These are phyloP conservation scores for Lentinula lateritia DNA, from an alignment of 768 basidiomycete genomes.

Conservation along the genomic window DNA sequence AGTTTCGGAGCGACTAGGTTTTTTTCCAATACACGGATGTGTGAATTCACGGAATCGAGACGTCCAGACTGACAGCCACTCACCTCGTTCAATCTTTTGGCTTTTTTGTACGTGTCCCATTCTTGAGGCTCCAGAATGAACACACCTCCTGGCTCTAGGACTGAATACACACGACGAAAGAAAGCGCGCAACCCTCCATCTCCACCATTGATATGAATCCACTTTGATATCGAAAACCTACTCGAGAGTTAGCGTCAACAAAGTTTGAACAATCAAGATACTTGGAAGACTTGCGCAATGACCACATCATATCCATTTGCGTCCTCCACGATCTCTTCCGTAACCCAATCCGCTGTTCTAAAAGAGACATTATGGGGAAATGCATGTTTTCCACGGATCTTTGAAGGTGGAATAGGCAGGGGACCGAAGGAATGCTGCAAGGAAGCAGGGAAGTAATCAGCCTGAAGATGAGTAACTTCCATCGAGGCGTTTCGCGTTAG, in stretches of 20 bases:
- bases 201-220: slow-evolving; percentile 83
- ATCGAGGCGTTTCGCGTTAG: not conserved
- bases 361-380: slow-evolving; percentile 84
- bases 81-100: slow-evolving; percentile 62
- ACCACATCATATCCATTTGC: slow-evolving; percentile 67
- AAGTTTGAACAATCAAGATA: not conserved
- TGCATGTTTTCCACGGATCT: slow-evolving; percentile 21
- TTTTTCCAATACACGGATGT: no score
- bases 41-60: slow-evolving; percentile 13
- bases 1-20: slow-evolving; percentile 47
- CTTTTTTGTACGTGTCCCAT: slow-evolving; percentile 82
- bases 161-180: slow-evolving; percentile 55
- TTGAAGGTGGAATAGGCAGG: slow-evolving; percentile 56
- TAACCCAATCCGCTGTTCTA: slow-evolving; percentile 70
- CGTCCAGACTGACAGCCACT: slow-evolving; percentile 6
- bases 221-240: slow-evolving; percentile 86
- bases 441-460: slow-evolving; percentile 71
- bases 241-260: not conserved
- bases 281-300: slow-evolving; percentile 57
- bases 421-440: slow-evolving; percentile 73
- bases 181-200: slow-evolving; percentile 68
- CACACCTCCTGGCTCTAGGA: slow-evolving; percentile 55
- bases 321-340: slow-evolving; percentile 49
- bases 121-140: slow-evolving; percentile 82
- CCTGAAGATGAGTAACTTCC: not conserved